Conservation (phyloP, 345 rosid genomes). For the Psidium friedrichsthalianum region DNA sequence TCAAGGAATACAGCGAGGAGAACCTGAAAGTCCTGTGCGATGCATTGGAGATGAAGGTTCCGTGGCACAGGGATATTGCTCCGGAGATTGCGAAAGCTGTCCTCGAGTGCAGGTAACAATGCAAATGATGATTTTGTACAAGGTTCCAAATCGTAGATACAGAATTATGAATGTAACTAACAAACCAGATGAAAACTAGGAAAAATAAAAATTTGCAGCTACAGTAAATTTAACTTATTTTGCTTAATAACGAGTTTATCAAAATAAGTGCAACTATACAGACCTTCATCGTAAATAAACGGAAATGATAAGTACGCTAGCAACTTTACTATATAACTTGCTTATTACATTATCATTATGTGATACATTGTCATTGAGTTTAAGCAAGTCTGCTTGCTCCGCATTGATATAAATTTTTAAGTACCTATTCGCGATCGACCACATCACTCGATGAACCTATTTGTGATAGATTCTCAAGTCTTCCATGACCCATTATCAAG, state of each 20-base stretch:
- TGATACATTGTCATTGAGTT: neutral
- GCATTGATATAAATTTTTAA: neutral
- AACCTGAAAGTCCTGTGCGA: slow-evolving; percentile 37
- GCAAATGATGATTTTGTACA: neutral
- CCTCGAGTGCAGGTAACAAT: slow-evolving; percentile 47
- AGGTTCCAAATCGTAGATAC: neutral
- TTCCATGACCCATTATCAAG: neutral
- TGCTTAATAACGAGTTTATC: neutral
- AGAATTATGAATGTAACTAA: neutral
- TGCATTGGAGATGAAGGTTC: slow-evolving; percentile 43
- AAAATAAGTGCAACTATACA: neutral
- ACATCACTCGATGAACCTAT: neutral
- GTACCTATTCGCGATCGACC: neutral
- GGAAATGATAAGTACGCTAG: neutral
- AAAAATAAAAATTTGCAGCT: neutral
- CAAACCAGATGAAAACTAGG: neutral
- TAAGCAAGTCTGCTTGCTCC: neutral
- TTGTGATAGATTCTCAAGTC: neutral
- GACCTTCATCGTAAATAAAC: neutral
- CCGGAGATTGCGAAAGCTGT: slow-evolving; percentile 33
- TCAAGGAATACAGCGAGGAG: slow-evolving; percentile 30
- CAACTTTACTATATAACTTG: neutral
- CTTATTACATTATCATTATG: neutral
- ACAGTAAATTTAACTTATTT: neutral
- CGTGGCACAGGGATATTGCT: slow-evolving; percentile 37